Percentiles rank a stretch among this genome's conserved stretches.
Evolutionary conservation across 768 basidiomycete species (phyloP).

Genomic region (Lyophyllum decastes): DNA sequence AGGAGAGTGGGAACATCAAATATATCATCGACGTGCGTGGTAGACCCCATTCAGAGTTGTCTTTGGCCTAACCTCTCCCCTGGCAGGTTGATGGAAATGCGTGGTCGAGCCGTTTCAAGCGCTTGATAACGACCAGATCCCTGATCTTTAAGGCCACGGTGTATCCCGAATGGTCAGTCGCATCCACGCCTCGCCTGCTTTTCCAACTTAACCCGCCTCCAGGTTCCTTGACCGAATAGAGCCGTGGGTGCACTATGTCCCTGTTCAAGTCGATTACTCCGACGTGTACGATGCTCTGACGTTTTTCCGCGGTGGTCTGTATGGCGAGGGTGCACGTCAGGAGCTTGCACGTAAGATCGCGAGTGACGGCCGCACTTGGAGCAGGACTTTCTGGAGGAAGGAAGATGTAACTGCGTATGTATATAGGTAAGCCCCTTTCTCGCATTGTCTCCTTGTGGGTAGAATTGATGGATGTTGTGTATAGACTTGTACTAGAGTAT

Average conservation of each 20-base stretch:
- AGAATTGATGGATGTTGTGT: background rate
- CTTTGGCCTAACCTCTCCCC: background rate
- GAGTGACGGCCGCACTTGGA: slow-evolving; percentile 29
- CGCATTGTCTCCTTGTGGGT: background rate
- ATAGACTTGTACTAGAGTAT: slow-evolving; percentile 29
- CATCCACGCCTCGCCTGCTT: background rate
- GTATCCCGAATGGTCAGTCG: slow-evolving; percentile 59
- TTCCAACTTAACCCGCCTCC: background rate
- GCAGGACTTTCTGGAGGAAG: slow-evolving; percentile 43
- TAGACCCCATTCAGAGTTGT: background rate
- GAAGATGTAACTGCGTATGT: slow-evolving; percentile 52
- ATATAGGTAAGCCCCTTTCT: slow-evolving; percentile 36
- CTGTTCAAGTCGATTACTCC: slow-evolving; percentile 53
- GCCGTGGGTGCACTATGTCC: slow-evolving; percentile 69
- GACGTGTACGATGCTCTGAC: slow-evolving; percentile 65
- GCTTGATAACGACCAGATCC: slow-evolving; percentile 54
- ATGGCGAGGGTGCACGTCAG: slow-evolving; percentile 52
- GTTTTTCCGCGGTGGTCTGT: slow-evolving; percentile 60
- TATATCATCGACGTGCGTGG: slow-evolving; percentile 46
- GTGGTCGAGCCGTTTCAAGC: slow-evolving; percentile 60
- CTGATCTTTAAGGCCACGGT: slow-evolving; percentile 62
- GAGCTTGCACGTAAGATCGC: slow-evolving; percentile 38
- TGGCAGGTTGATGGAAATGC: slow-evolving; percentile 54
- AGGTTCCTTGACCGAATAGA: slow-evolving; percentile 29
- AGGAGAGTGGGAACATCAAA: slow-evolving; percentile 49